Base-by-base conservation (phyloP, 31 red algal genomes). In the Bonnemaisonia californica region DNA sequence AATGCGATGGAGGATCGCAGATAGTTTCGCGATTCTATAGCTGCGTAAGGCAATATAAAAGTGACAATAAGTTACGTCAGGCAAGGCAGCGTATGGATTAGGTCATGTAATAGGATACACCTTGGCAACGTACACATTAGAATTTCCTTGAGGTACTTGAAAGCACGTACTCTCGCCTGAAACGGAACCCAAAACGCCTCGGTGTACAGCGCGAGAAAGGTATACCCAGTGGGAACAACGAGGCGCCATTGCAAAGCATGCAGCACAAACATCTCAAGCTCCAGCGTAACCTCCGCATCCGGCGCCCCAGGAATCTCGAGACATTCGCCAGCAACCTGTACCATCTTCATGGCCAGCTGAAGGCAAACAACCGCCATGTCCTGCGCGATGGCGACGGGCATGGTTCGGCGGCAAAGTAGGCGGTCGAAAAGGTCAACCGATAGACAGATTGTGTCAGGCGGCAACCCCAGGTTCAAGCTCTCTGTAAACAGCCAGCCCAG, bases 341-440 rank as follows among this genome's bases (percentile, higher is more conserved):
- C 65, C 26, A 82, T 55, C 66, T 82, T 82, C 5, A 61, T 57
- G 26, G 79, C 79, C 35, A 82, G 62, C 30, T 54, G 79, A 32
- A 82, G 64, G n/a, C 79, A 82, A 12, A 41, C 62, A 27, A 48
- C 64, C 19, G 79, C 79, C 27, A 61, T 18, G 32, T n/a, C 55
- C 29, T 82, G 79, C n/a, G 66, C 63, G 2, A 8, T 28, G 23
- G 4, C 30, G 1, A 68, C 60, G 2, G 79, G 55, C 45, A 56
- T 30, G 32, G 34, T 39, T 21, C 29, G 33, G 54, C 12, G 27
- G 63, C 48, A 71, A 8, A 82, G 41, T 36, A 82, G 64, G 30
- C 79, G 79, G 47, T 82, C 79, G 11, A 82, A 30, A 36, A 59
- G 71, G 57, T 70, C 67, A n/a, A 82, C 79, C 5, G 79, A 62